These are phyloP conservation scores for Colletotrichum theobromicola DNA, from an alignment of 2,329 filamentous ascomycete genomes.

Conservation along the genomic window DNA sequence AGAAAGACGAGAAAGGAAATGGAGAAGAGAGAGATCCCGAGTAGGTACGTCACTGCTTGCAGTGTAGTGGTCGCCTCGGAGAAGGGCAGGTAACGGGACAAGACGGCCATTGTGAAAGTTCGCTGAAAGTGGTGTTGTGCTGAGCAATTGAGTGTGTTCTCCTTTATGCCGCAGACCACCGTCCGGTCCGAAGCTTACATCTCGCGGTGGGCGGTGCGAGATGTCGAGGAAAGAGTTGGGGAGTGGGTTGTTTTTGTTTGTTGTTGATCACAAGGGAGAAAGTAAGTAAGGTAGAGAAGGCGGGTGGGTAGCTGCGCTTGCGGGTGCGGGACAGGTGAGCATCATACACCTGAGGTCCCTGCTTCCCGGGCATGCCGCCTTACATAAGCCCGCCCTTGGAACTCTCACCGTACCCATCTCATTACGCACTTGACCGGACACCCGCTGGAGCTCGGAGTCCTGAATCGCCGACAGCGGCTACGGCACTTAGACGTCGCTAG, in stretches of 20 bases:
- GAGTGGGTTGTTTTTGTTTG: not conserved
- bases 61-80: constrained; percentile 62
- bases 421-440: constrained; percentile 7
- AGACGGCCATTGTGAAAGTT: constrained; percentile 25
- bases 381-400: constrained; percentile 11
- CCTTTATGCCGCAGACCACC: constrained; percentile 14
- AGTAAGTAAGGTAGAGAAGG: not conserved
- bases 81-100: constrained; percentile 61
- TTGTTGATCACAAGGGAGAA: constrained; percentile 20
- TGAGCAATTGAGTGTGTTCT: constrained; percentile 6
- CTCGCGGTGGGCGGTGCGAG: not conserved
- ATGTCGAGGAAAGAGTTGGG: not conserved
- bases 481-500: not conserved
- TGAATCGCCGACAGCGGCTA: not conserved
- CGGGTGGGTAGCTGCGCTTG: constrained; percentile 3
- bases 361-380: not conserved
- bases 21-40: constrained; percentile 83
- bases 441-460: not conserved
- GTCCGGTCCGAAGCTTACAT: constrained; percentile 11
- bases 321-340: constrained; percentile 11
- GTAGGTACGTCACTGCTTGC: constrained; percentile 76
- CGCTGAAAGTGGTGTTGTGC: not conserved
- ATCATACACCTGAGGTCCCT: constrained; percentile 15
- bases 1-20: constrained; percentile 91
- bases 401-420: not conserved